phyloP scores from a whole-genome alignment of 2,329 filamentous ascomycete species.

The Epichloe sylvatica region DNA sequence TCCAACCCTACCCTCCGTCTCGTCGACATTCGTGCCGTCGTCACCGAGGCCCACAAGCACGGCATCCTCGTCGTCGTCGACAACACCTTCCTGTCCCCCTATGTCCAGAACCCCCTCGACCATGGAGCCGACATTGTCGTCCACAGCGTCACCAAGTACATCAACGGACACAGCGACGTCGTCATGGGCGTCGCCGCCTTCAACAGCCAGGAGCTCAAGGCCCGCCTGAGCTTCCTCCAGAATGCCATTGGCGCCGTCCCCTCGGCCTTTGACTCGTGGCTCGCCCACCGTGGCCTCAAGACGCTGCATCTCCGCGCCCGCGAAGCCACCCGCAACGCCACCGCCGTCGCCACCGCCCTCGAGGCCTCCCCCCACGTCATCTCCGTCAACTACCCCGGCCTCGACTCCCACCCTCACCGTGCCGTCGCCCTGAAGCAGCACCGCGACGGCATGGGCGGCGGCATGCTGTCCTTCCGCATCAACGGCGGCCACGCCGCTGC shows the following conservation, averaged over 20 bases:
- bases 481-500: conserved; percentile 73
- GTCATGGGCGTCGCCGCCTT: conserved; percentile 96
- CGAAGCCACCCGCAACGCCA: conserved; percentile 72
- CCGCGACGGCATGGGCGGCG: conserved; percentile 83
- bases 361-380: conserved; percentile 67
- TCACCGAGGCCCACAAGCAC: conserved; percentile 67
- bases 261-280: conserved; percentile 92
- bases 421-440: conserved; percentile 81
- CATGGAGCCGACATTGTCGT: conserved; percentile 94
- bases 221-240: conserved; percentile 77
- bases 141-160: conserved; percentile 97
- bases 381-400: conserved; percentile 87
- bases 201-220: conserved; percentile 68
- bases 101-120: conserved; percentile 94
- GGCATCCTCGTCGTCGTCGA: conserved; percentile 96
- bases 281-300: conserved; percentile 92
- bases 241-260: conserved; percentile 95
- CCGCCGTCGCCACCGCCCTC: conserved; percentile 60
- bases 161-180: conserved; percentile 93
- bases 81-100: conserved; percentile 95
- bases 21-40: conserved; percentile 82
- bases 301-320: conserved; percentile 86
- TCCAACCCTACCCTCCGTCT: conserved; percentile 88
- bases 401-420: conserved; percentile 76
- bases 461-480: conserved; percentile 95